These are phyloP conservation scores for Cupressus sempervirens DNA, from an alignment of 75 land plant species.

Conservation along the genomic window DNA sequence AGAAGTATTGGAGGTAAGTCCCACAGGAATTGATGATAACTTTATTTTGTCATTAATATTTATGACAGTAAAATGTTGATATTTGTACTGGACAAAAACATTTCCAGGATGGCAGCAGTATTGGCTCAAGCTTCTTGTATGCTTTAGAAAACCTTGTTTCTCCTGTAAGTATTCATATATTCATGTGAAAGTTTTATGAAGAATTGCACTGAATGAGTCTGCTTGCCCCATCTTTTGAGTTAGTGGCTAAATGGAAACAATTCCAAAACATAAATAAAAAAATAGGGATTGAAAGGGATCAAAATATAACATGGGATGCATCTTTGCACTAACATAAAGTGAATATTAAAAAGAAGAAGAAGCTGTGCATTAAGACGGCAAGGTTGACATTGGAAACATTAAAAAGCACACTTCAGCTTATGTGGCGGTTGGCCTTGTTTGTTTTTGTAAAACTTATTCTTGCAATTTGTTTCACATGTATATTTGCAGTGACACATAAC, in stretches of 20 bases:
- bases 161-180: constrained; percentile 47
- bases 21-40: background rate
- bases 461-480: background rate
- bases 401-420: background rate
- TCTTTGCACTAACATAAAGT: background rate
- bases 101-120: constrained; percentile 59
- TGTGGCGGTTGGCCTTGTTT: background rate
- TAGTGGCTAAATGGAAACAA: background rate
- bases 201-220: background rate
- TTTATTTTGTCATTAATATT: background rate
- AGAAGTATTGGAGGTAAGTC: constrained; percentile 55
- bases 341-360: constrained; percentile 9
- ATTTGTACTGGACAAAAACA: background rate
- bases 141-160: constrained; percentile 89
- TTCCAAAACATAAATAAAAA: background rate
- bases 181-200: background rate
- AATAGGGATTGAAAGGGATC: background rate
- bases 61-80: constrained; percentile 4
- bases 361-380: background rate
- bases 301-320: background rate
- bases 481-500: background rate
- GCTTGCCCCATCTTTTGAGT: background rate
- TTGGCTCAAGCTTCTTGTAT: constrained; percentile 78
- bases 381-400: background rate
- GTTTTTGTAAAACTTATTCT: background rate